phyloP scores from a whole-genome alignment of 2,329 filamentous ascomycete species.

The Fusarium musae region DNA sequence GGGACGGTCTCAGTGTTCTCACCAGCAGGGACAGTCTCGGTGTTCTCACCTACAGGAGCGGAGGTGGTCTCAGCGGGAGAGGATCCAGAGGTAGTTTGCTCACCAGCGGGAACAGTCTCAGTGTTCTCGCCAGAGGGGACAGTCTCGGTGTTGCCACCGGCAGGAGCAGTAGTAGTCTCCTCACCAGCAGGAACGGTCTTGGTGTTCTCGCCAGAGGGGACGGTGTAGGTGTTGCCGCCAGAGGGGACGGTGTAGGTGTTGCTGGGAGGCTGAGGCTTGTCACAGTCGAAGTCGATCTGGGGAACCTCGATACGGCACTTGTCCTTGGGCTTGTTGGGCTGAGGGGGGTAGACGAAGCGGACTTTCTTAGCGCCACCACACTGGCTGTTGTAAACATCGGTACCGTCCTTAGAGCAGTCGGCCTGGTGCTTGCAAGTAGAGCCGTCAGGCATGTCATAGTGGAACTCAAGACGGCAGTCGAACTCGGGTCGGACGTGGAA shows the following conservation, averaged over 20 bases:
- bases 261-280: constrained; percentile 45
- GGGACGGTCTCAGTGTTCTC: constrained; percentile 22
- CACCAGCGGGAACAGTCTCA: constrained; percentile 18
- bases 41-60: constrained; percentile 25
- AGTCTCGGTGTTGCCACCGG: constrained; percentile 60
- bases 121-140: constrained; percentile 4
- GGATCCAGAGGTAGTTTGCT: constrained; percentile 49
- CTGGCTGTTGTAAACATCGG: constrained; percentile 82
- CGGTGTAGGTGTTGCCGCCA: constrained; percentile 53
- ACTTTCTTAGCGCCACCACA: constrained; percentile 92
- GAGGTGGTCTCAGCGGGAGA: constrained; percentile 59
- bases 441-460: constrained; percentile 87
- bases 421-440: constrained; percentile 82
- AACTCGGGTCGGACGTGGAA: constrained; percentile 80
- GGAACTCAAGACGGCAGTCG: constrained; percentile 83
- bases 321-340: constrained; percentile 62
- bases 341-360: constrained; percentile 73
- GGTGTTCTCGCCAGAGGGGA: constrained; percentile 28
- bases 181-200: constrained; percentile 58
- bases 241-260: constrained; percentile 45
- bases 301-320: constrained; percentile 79
- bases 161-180: constrained; percentile 60
- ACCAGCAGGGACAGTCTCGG: constrained; percentile 15
- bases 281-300: constrained; percentile 80
- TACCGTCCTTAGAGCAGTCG: constrained; percentile 74